Percentiles rank a stretch among this genome's conserved stretches.
These are phyloP conservation scores for Alternaria gansuensis DNA, from an alignment of 2,329 filamentous ascomycete species.

Conservation along the genomic window DNA sequence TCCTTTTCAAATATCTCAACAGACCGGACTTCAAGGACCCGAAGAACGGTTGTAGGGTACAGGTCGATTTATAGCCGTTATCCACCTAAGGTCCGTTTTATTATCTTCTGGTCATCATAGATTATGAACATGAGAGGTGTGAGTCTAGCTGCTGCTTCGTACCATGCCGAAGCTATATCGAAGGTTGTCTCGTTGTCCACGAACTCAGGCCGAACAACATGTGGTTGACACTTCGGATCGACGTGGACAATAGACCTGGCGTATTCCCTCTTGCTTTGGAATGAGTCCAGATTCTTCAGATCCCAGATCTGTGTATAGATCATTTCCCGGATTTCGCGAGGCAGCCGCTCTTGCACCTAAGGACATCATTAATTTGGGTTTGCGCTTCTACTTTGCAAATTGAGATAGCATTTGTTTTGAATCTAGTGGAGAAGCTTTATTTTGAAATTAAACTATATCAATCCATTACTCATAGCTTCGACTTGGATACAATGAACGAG, in stretches of 20 bases:
- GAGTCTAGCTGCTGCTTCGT: neutral
- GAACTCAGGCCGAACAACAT: neutral
- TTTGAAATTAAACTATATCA: neutral
- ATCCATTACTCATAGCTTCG: conserved; percentile 42
- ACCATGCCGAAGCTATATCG: neutral
- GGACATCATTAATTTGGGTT: neutral
- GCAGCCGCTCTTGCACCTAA: neutral
- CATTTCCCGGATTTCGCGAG: neutral
- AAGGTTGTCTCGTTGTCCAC: neutral
- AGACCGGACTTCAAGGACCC: neutral
- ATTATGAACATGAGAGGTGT: neutral
- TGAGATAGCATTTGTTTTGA: neutral
- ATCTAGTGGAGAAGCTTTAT: neutral
- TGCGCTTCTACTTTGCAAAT: neutral
- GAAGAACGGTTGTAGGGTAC: neutral
- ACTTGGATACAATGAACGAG: conserved; percentile 62
- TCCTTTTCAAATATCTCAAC: accelerated
- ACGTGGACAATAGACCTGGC: neutral
- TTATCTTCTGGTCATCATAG: neutral
- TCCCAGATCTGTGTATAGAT: neutral
- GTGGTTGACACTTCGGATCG: neutral
- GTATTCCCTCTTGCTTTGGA: neutral
- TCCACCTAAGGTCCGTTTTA: neutral
- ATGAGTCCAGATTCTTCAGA: neutral
- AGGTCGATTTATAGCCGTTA: neutral